phyloP scores from a whole-genome alignment of 164 flowering plant genomes.

The Nelumbo lutea region DNA sequence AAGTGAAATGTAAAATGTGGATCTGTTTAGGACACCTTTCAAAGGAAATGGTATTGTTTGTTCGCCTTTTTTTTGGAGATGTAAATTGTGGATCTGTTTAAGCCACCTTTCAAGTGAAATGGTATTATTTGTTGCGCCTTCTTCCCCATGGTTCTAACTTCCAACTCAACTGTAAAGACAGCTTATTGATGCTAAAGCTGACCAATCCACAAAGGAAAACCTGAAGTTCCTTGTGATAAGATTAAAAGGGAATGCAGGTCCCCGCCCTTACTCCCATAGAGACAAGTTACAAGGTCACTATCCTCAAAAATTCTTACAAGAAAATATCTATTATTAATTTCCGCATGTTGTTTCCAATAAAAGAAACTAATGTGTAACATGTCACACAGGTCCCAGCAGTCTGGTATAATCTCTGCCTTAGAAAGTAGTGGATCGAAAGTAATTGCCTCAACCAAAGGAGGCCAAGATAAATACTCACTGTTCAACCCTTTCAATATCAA shows the following conservation, averaged over 20 bases:
- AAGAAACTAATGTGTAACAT: conserved; percentile 48
- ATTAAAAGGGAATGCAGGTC: conserved; percentile 89
- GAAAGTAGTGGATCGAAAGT: conserved; percentile 88
- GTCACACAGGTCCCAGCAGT: conserved; percentile 61
- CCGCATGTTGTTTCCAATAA: conserved; percentile 97
- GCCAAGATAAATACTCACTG: conserved; percentile 68
- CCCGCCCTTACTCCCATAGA: conserved; percentile 91
- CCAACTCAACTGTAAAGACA: conserved; percentile 80
- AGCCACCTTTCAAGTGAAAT: conserved; percentile 74
- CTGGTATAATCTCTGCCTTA: conserved; percentile 75
- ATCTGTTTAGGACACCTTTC: conserved; percentile 7
- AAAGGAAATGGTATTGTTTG: no score
- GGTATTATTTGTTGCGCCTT: conserved; percentile 69
- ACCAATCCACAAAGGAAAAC: conserved; percentile 87
- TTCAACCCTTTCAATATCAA: conserved; percentile 38
- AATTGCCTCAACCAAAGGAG: conserved; percentile 83
- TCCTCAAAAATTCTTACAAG: conserved; percentile 72
- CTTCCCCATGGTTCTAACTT: conserved; percentile 72
- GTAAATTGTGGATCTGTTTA: conserved; percentile 82
- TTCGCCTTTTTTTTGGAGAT: no score
- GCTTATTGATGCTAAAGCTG: conserved; percentile 55
- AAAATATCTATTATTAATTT: conserved; percentile 66
- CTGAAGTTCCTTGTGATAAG: conserved; percentile 66
- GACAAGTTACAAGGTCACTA: conserved; percentile 81
- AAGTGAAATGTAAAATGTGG: conserved; percentile 62